phyloP scores from a whole-genome alignment of 192 early-diverging fungal genomes.

The Dissophora globulifera region DNA sequence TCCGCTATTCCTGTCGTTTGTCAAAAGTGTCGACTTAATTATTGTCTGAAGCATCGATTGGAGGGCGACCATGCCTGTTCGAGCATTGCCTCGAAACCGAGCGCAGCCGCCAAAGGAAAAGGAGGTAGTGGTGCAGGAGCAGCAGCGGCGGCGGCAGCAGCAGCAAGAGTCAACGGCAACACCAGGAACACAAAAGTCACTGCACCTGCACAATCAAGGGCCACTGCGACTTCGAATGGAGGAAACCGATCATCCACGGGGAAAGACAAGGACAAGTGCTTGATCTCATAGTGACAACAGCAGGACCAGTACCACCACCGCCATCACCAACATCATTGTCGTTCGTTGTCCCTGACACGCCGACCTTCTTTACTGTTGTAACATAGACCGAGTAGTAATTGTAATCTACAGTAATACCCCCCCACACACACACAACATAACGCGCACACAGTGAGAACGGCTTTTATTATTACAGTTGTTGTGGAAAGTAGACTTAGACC shows the following conservation, averaged over 20 bases:
- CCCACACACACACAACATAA: neutral
- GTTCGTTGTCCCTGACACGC: slow-evolving; percentile 5
- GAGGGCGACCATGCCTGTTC: slow-evolving; percentile 77
- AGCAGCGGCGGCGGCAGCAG: neutral
- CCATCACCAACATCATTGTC: slow-evolving; percentile 1
- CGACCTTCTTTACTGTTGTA: too few relatives aligned
- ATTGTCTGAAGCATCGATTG: slow-evolving; percentile 85
- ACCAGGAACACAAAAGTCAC: slow-evolving; percentile 33
- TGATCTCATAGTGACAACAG: slow-evolving; percentile 19
- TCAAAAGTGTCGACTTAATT: slow-evolving; percentile 68
- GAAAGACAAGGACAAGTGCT: slow-evolving; percentile 51
- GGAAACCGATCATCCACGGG: slow-evolving; percentile 8
- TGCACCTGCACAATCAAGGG: slow-evolving; percentile 28
- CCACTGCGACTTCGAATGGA: neutral
- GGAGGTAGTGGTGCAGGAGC: too few relatives aligned
- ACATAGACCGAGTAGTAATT: too few relatives aligned
- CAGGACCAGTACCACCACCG: neutral
- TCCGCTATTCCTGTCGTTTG: slow-evolving; percentile 76
- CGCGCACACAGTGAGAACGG: too few relatives aligned
- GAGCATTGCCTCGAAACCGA: too few relatives aligned
- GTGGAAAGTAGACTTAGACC: slow-evolving; percentile 10
- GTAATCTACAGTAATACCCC: neutral
- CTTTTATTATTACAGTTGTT: neutral
- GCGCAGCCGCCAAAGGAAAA: too few relatives aligned
- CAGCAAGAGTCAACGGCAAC: neutral